Percentiles rank a stretch among this genome's conserved stretches.
phyloP scores from a whole-genome alignment of 352 stramenopile species.

The Lagenidium giganteum region DNA sequence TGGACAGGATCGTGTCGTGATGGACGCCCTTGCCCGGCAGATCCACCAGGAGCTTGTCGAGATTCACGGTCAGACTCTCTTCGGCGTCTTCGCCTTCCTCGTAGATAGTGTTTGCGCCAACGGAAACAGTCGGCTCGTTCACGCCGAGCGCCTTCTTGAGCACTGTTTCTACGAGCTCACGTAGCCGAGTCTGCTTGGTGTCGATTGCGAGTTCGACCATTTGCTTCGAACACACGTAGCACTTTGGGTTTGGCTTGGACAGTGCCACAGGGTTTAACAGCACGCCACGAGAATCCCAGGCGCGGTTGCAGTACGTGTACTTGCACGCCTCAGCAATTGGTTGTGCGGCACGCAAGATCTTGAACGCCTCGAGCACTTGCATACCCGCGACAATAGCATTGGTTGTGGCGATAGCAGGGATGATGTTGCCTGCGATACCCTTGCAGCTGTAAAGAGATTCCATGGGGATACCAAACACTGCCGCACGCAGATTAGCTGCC shows the following conservation, averaged over 20 bases:
- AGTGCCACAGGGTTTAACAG: slow-evolving; percentile 90
- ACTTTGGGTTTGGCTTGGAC: slow-evolving; percentile 89
- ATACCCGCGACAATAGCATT: slow-evolving; percentile 99
- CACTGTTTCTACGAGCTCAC: slow-evolving; percentile 74
- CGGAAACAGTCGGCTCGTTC: slow-evolving; percentile 86
- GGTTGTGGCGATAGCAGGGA: slow-evolving; percentile 99
- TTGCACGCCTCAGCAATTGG: slow-evolving; percentile 75
- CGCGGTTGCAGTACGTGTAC: slow-evolving; percentile 94
- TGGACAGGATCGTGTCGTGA: slow-evolving; percentile 88
- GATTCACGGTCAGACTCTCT: slow-evolving; percentile 75
- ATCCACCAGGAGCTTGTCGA: slow-evolving; percentile 83
- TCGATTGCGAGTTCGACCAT: slow-evolving; percentile 89
- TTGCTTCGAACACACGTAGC: slow-evolving; percentile 95
- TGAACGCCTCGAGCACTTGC: slow-evolving; percentile 82
- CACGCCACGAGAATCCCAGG: slow-evolving; percentile 88
- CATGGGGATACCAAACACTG: slow-evolving; percentile 77
- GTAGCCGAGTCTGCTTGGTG: slow-evolving; percentile 78
- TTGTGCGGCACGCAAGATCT: slow-evolving; percentile 61
- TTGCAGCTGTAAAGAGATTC: slow-evolving; percentile 93
- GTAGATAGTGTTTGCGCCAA: slow-evolving; percentile 89
- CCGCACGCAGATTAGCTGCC: slow-evolving; percentile 94
- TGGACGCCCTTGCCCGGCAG: slow-evolving; percentile 91
- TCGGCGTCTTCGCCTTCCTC: slow-evolving; percentile 94
- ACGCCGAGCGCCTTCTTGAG: slow-evolving; percentile 87
- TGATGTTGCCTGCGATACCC: slow-evolving; percentile 99